These are phyloP conservation scores for Rossbeevera mucosa DNA, from an alignment of 768 basidiomycete species.

Conservation along the genomic window DNA sequence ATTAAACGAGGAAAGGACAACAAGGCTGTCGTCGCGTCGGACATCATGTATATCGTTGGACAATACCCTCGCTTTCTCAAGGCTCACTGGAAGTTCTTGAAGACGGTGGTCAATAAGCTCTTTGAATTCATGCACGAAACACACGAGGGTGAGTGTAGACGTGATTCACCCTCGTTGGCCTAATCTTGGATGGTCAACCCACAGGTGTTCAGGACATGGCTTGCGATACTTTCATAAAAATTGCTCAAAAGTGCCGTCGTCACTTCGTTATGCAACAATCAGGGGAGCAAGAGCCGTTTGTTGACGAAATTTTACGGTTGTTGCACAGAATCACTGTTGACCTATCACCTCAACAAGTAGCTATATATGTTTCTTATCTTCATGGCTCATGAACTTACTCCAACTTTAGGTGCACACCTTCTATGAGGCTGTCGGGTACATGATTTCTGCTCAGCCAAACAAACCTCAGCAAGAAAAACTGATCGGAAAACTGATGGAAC, in stretches of 20 bases:
- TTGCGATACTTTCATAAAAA: conserved; percentile 99
- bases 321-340: conserved; percentile 94
- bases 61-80: conserved; percentile 99
- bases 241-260: conserved; percentile 95
- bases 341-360: conserved; percentile 79
- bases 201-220: conserved; percentile 99
- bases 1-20: conserved; percentile 99
- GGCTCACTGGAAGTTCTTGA: conserved; percentile 99
- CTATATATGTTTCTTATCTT: not conserved
- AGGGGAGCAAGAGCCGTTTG: conserved; percentile 94
- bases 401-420: conserved; percentile 77
- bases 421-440: conserved; percentile 98
- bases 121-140: conserved; percentile 99
- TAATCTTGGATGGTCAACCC: conserved; percentile 2
- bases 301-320: conserved; percentile 91
- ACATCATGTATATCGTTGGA: conserved; percentile 98
- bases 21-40: conserved; percentile 96
- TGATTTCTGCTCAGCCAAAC: conserved; percentile 99
- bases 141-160: conserved; percentile 67
- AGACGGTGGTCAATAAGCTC: conserved; percentile 98
- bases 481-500: conserved; percentile 92
- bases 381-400: conserved; percentile 8
- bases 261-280: conserved; percentile 99
- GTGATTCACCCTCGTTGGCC: not conserved
- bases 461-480: conserved; percentile 95